Base-by-base conservation (phyloP, 2,329 filamentous ascomycete species). In the Calonectria multiphialidica region DNA sequence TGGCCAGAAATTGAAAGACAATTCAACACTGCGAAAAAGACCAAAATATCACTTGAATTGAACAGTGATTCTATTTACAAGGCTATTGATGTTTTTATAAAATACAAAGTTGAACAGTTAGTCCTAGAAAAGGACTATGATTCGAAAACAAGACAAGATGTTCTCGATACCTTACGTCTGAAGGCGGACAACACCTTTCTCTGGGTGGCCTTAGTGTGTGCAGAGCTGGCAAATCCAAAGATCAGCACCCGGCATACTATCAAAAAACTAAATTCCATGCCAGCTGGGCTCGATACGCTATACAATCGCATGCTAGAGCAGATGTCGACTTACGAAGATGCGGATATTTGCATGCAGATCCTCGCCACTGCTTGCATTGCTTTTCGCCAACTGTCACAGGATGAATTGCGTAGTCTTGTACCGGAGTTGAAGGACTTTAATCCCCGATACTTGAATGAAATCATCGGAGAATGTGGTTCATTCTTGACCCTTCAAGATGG, bases 221-320 rank as follows among this genome's bases (percentile, higher is more conserved):
- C 76, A 3, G 66, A 73, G 45, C 73, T 80, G 2, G 71, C 25
- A 65, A n/a, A n/a, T n/a, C n/a, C 40, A 2, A 13, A 10, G 0
- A 18, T 47, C n/a, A 18, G n/a, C 12, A 0, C 44, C 12, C n/a
- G 44, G 4, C n/a, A 47, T 21, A 18, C n/a, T 4, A 13, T 23
- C 0, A 3, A 71, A 77, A 2, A 59, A 66, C 5, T 84, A 4
- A 50, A 73, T 12, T 37, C 33, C 30, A 82, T 86, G 37, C 84
- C 84, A 6, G 63, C 77, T 0, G 82, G 82, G n/a, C 80, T 88
- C 0, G 64, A 84, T 42, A 4, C 70, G 1, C 71, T 87, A 1
- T 88, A 88, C 66, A 2, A 71, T 1, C 77, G 78, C 12, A 87
- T 87, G 83, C 77, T 86, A 30, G 42, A 75, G 0, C 75, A 81